Percentiles rank a stretch among this genome's conserved stretches.
Conservation (phyloP, 2,329 filamentous ascomycete species). For the Hawksworthiomyces lignivorus region DNA sequence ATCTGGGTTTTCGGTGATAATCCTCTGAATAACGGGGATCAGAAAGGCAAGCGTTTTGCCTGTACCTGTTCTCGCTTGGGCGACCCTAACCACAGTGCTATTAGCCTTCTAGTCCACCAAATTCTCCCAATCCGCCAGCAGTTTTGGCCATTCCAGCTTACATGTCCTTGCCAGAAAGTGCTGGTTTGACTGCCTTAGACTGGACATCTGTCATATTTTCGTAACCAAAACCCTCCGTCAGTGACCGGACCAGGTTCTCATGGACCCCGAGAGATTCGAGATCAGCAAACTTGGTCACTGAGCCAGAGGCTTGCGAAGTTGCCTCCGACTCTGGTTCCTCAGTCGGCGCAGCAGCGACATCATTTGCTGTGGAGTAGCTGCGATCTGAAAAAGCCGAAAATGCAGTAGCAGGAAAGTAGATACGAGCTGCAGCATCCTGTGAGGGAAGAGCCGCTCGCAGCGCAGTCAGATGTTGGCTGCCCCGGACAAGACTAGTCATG, state of each 20-base stretch:
- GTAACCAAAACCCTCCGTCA: slow-evolving; percentile 67
- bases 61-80: slow-evolving; percentile 93
- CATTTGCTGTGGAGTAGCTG: background rate
- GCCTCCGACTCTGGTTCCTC: background rate
- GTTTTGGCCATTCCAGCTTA: too few species aligned
- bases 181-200: slow-evolving; percentile 70
- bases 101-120: too few species aligned
- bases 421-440: background rate
- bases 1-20: slow-evolving; percentile 56
- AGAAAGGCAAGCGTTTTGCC: slow-evolving; percentile 95
- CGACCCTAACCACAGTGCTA: slow-evolving; percentile 54
- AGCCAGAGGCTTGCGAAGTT: background rate
- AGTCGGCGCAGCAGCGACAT: background rate
- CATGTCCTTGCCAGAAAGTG: slow-evolving; percentile 75
- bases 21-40: slow-evolving; percentile 73
- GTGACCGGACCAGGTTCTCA: slow-evolving; percentile 54
- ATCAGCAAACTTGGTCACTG: slow-evolving; percentile 32
- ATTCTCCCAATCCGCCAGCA: too few species aligned
- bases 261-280: slow-evolving; percentile 48
- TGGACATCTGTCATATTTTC: slow-evolving; percentile 91
- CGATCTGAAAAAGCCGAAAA: background rate
- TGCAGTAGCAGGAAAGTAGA: too few species aligned
- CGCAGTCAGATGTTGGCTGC: slow-evolving; percentile 1
- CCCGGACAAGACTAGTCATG: slow-evolving; percentile 3
- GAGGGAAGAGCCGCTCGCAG: slow-evolving; percentile 2